These are phyloP conservation scores for Tinospora cordifolia DNA, from an alignment of 164 flowering plant species.

Conservation along the genomic window DNA sequence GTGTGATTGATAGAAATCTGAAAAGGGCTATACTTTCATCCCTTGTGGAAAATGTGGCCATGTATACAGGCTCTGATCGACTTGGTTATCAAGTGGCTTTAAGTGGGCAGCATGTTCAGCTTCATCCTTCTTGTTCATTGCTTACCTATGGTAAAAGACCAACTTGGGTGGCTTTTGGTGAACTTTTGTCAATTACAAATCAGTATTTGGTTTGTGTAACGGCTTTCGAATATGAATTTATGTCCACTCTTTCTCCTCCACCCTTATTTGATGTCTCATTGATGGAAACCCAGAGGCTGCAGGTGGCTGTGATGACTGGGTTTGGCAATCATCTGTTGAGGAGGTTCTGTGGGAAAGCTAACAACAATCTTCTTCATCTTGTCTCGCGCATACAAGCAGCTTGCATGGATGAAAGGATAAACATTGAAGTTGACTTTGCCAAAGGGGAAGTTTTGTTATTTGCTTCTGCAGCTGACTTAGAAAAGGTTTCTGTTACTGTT, in stretches of 20 bases:
- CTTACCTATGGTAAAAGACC: conserved; percentile 62
- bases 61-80: conserved; percentile 75
- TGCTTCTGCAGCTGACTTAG: conserved; percentile 44
- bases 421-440: conserved; percentile 53
- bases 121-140: conserved; percentile 92
- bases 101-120: conserved; percentile 58
- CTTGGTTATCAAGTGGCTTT: conserved; percentile 89
- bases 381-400: conserved; percentile 36
- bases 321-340: conserved; percentile 47
- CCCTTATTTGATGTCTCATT: conserved; percentile 45
- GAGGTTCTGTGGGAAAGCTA: conserved; percentile 75
- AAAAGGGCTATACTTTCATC: conserved; percentile 66
- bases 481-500: conserved; percentile 37
- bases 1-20: conserved; percentile 41
- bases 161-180: conserved; percentile 83
- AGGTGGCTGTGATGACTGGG: conserved; percentile 39
- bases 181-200: conserved; percentile 49
- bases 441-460: conserved; percentile 46
- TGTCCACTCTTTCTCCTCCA: conserved; percentile 48
- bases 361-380: conserved; percentile 36
- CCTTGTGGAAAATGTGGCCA: conserved; percentile 73
- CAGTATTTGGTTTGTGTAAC: conserved; percentile 85
- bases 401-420: conserved; percentile 49
- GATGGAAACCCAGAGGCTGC: conserved; percentile 47
- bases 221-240: conserved; percentile 52